Evolutionary conservation across 495 filamentous ascomycete species (phyloP).

Genomic region (Neurospora intermedia): DNA sequence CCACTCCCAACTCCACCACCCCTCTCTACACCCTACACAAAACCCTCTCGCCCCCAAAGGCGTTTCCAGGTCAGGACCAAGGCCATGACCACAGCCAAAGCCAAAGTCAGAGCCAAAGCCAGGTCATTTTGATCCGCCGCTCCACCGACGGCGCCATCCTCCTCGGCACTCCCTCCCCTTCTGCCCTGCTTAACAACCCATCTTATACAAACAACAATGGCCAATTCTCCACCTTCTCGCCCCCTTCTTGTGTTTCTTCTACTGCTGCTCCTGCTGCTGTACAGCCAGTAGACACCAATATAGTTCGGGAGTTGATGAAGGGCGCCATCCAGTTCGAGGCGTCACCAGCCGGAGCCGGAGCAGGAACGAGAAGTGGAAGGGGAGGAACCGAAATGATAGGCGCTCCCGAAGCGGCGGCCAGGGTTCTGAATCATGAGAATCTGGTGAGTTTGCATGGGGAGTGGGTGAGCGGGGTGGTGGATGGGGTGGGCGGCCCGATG

Average conservation of each 20-base stretch:
- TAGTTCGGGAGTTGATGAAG: not conserved
- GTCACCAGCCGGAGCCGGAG: not conserved
- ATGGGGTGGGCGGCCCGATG: not conserved
- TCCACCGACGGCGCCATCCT: slow-evolving; percentile 13
- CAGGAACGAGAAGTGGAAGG: not conserved
- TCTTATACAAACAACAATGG: not conserved
- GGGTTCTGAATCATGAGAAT: slow-evolving; percentile 34
- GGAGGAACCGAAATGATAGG: not conserved
- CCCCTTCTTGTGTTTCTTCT: not conserved
- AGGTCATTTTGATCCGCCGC: slow-evolving; percentile 13
- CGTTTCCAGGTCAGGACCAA: too few relatives aligned
- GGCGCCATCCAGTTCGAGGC: not conserved
- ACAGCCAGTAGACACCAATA: not conserved
- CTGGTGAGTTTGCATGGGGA: slow-evolving; percentile 24
- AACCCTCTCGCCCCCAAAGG: not conserved
- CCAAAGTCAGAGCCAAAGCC: too few relatives aligned
- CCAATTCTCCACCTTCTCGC: not conserved
- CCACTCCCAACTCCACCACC: not conserved
- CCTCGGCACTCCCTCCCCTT: slow-evolving; percentile 6
- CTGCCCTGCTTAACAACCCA: not conserved
- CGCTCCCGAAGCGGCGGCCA: slow-evolving; percentile 5
- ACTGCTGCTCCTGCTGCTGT: not conserved
- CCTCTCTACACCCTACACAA: slow-evolving; percentile 9
- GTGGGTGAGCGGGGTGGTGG: slow-evolving; percentile 4
- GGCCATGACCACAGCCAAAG: too few relatives aligned